Percentiles rank a stretch among this genome's conserved stretches.
These are phyloP conservation scores for Coelastrella sp. DNA, from an alignment of 139 green algal species.

Conservation along the genomic window DNA sequence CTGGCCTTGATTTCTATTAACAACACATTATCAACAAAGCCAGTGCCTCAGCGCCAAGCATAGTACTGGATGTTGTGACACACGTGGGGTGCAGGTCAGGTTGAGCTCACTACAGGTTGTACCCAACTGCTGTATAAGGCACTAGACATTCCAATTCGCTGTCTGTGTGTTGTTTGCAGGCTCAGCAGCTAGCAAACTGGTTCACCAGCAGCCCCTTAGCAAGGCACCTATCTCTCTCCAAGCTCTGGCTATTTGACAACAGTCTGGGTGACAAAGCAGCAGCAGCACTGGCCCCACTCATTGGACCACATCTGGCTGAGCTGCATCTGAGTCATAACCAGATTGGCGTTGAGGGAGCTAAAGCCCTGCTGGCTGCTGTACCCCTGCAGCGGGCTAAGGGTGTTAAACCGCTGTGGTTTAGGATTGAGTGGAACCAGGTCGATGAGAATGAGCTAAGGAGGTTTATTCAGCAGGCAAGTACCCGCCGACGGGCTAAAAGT, in stretches of 20 bases:
- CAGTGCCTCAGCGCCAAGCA: too few species aligned
- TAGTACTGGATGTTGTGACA: too few species aligned
- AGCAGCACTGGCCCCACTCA: conserved; percentile 53
- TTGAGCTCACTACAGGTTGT: too few species aligned
- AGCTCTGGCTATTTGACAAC: conserved; percentile 85
- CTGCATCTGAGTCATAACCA: conserved; percentile 72
- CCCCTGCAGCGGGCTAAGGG: background rate
- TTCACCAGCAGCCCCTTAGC: conserved; percentile 13
- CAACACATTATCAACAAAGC: too few species aligned
- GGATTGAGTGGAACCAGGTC: conserved; percentile 86
- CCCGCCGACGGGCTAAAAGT: too few species aligned
- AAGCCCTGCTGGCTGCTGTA: conserved; percentile 59
- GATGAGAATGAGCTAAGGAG: conserved; percentile 52
- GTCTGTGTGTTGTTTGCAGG: background rate
- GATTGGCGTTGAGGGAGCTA: conserved; percentile 53
- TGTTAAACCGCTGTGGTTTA: conserved; percentile 75
- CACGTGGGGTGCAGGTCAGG: too few species aligned
- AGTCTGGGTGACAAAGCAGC: conserved; percentile 70
- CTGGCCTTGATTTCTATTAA: too few species aligned
- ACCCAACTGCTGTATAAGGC: too few species aligned
- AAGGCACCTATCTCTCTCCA: conserved; percentile 36
- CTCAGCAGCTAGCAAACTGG: conserved; percentile 58
- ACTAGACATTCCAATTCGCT: too few species aligned
- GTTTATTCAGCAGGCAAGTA: conserved; percentile 49
- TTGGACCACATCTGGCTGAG: conserved; percentile 51